phyloP scores from a whole-genome alignment of 1,284 basidiomycete genomes.

The Sporisorium scitamineum region DNA sequence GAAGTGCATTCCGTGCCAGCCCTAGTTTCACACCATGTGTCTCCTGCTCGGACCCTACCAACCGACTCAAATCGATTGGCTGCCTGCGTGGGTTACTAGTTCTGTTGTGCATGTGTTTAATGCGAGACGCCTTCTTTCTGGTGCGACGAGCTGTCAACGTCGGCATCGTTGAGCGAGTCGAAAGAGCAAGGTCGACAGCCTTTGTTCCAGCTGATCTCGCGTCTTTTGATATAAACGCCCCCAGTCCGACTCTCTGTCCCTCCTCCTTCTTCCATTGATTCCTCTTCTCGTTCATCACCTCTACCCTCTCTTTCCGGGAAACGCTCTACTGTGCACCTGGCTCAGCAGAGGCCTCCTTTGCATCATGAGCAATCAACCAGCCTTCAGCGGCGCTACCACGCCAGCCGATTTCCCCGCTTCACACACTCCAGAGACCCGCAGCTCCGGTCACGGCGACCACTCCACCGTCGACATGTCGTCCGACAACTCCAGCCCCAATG shows the following conservation, averaged over 20 bases:
- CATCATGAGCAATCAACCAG: conserved; percentile 20
- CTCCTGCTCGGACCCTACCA: neutral
- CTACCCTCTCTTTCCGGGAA: neutral
- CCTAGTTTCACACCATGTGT: neutral
- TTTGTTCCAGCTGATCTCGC: no score
- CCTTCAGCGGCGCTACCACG: conserved; percentile 20
- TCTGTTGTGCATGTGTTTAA: no score
- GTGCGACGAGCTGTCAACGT: no score
- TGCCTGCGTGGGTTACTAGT: no score
- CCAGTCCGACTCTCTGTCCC: neutral
- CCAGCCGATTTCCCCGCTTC: conserved; percentile 8
- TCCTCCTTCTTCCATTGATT: neutral
- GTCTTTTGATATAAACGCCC: neutral
- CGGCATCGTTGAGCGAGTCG: neutral
- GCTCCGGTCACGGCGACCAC: conserved; percentile 4
- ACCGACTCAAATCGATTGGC: no score
- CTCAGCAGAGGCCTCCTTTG: neutral
- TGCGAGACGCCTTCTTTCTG: no score
- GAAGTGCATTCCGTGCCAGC: neutral
- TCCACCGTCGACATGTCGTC: conserved; percentile 22
- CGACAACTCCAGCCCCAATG: neutral
- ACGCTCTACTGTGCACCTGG: neutral
- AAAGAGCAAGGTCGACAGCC: no score
- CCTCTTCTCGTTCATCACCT: neutral
- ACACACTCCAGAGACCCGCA: neutral